phyloP scores from a whole-genome alignment of 371 early-diverging fungal genomes.

The Lichtheimia hyalospora region DNA sequence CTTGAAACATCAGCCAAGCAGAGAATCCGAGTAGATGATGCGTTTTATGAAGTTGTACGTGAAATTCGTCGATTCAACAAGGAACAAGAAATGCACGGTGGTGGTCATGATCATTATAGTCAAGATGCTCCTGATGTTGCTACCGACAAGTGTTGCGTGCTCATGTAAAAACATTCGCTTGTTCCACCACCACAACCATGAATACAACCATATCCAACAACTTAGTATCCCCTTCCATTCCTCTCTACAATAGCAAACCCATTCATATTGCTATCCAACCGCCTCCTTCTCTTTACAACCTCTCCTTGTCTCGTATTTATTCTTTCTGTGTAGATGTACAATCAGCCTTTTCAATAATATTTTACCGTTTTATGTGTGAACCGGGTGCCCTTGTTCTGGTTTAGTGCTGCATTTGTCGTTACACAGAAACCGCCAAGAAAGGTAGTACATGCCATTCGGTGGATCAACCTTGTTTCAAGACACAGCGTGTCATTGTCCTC shows the following conservation, averaged over 20 bases:
- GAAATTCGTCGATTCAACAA: slow-evolving; percentile 80
- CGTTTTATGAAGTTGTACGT: slow-evolving; percentile 88
- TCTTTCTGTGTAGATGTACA: slow-evolving; percentile 2
- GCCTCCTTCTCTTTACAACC: neutral
- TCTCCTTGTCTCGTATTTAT: neutral
- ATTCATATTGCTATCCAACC: neutral
- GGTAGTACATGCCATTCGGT: slow-evolving; percentile 1
- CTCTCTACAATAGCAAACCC: neutral
- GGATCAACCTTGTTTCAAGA: slow-evolving; percentile 3
- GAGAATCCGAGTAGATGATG: slow-evolving; percentile 87
- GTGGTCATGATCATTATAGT: slow-evolving; percentile 15
- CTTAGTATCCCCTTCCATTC: neutral
- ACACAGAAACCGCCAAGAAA: neutral
- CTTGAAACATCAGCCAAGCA: slow-evolving; percentile 91
- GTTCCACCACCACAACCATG: neutral
- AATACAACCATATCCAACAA: neutral
- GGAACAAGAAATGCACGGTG: slow-evolving; percentile 44
- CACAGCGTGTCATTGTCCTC: slow-evolving; percentile 5
- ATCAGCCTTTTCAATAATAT: neutral
- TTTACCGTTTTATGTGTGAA: neutral
- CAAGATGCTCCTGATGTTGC: slow-evolving; percentile 21
- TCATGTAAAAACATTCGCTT: slow-evolving; percentile 19
- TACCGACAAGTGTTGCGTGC: slow-evolving; percentile 27
- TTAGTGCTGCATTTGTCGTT: neutral
- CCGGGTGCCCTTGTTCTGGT: slow-evolving; percentile 1